Conservation (phyloP, 805 yeast species). For the Clavispora fructus region DNA sequence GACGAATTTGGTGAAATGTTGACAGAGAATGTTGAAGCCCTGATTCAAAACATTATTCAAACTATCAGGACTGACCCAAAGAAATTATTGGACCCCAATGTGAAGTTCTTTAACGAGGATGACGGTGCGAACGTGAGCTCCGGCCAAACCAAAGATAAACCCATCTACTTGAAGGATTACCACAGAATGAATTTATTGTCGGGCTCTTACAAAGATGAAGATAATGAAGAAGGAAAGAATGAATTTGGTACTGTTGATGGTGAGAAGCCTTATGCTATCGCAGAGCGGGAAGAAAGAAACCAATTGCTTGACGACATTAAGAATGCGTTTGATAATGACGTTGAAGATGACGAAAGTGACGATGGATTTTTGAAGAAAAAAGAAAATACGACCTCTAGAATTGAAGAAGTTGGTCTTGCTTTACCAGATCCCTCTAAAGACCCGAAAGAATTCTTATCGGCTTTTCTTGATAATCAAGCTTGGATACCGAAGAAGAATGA, state of each 20-base stretch:
- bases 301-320: conserved; percentile 76
- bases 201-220: conserved; percentile 55
- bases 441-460: conserved; percentile 65
- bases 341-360: conserved; percentile 40
- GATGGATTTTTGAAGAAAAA: conserved; percentile 57
- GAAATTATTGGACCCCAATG: conserved; percentile 58
- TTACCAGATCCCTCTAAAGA: conserved; percentile 60
- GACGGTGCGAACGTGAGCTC: conserved; percentile 30
- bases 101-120: conserved; percentile 68
- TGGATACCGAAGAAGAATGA: conserved; percentile 81
- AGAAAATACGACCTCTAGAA: conserved; percentile 19
- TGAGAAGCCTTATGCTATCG: conserved; percentile 66
- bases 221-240: conserved; percentile 36
- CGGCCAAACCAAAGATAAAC: conserved; percentile 39
- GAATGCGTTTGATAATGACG: conserved; percentile 51
- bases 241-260: conserved; percentile 43
- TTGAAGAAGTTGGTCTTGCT: conserved; percentile 22
- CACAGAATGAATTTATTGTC: conserved; percentile 79
- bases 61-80: conserved; percentile 69
- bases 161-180: conserved; percentile 86
- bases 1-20: conserved; percentile 87
- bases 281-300: conserved; percentile 69
- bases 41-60: conserved; percentile 64
- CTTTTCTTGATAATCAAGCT: conserved; percentile 71
- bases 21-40: conserved; percentile 80